A percentile compares a stretch with the other conserved stretches of the same genome.
These are phyloP conservation scores for Ceratocystis smalleyi DNA, from an alignment of 2,329 filamentous ascomycete genomes.

Conservation along the genomic window DNA sequence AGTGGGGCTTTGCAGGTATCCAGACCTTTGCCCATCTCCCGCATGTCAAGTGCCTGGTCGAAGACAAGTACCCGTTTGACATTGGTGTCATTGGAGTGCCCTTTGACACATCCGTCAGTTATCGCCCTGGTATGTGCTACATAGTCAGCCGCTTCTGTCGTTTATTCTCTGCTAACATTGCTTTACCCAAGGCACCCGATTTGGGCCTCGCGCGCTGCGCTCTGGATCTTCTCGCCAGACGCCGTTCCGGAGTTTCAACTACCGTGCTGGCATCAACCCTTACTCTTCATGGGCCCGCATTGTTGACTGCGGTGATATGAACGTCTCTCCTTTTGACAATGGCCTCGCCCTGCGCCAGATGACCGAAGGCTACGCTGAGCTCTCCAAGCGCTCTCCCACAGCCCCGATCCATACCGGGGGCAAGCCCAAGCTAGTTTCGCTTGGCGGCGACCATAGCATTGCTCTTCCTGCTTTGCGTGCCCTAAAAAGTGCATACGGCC, in stretches of 20 bases:
- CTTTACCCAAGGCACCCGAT: constrained; percentile 45
- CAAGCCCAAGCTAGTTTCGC: constrained; percentile 45
- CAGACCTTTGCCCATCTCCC: constrained; percentile 58
- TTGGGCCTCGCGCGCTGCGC: constrained; percentile 76
- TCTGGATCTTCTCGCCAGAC: constrained; percentile 70
- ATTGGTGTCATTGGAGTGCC: constrained; percentile 58
- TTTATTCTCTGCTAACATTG: neutral
- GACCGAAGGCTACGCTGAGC: constrained; percentile 61
- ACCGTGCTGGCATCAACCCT: constrained; percentile 67
- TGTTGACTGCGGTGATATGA: constrained; percentile 82
- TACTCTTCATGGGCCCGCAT: constrained; percentile 65
- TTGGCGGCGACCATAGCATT: constrained; percentile 60
- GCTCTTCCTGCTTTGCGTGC: constrained; percentile 54
- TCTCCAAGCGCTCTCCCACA: constrained; percentile 32
- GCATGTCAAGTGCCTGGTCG: constrained; percentile 53
- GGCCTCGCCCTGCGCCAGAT: constrained; percentile 67
- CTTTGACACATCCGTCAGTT: constrained; percentile 59
- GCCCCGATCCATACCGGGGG: constrained; percentile 19
- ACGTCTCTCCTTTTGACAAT: constrained; percentile 76
- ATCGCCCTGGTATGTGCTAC: constrained; percentile 41
- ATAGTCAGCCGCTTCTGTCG: neutral
- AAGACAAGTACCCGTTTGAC: constrained; percentile 47
- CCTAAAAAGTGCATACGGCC: constrained; percentile 44
- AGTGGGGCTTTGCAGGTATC: constrained; percentile 51
- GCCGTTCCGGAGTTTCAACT: constrained; percentile 62